Base-by-base conservation (phyloP, 257 asterid species). In the Coffea canephora region DNA sequence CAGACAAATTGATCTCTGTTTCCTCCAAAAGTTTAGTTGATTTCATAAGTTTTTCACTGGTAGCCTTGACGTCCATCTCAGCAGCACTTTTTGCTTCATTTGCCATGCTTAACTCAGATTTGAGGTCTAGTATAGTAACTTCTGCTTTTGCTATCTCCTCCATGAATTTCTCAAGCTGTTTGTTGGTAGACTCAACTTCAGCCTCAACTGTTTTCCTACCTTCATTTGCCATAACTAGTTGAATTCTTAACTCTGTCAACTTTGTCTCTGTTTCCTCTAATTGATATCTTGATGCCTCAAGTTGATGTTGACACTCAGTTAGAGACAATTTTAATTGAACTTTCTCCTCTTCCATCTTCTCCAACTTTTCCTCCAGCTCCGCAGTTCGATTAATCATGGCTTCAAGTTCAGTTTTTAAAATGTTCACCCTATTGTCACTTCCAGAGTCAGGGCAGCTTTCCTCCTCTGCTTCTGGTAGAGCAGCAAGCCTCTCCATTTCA, bases 401-500 rank as follows among this genome's bases (percentile, higher is more conserved):
- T 71, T 78, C 84, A 57, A 84, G 64, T 82, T 92, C 97, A 73
- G 81, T 83, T 81, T 66, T 83, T 78, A 78, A 62, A 79, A 23
- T 64, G 67, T 52, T 75, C 72, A 78, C 87, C 59, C 83, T 78
- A 52, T 39, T 76, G 76, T 71, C 71, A 75, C 79, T 82, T 75
- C 78, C 71, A 68, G 80, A 64, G 21, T 75, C 80, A 18, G 59
- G 19, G 68, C 31, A 36, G 76, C 79, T 77, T 78, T 78, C 87
- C 76, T 80, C 78, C 13, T 43, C 75, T 6, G 68, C 65, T 85
- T 78, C 90, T 13, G 91, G 91, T 27, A 79, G 62, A 68, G 97
- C 90, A 36, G 89, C 95, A 71, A 91, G 81, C 87, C 82, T 90
- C 87, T 95, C 99, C 97, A 95, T 93, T 86, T 95, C 98, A 72